These are phyloP conservation scores for Aspergillus arachidicola DNA, from an alignment of 2,329 filamentous ascomycete species.

Conservation along the genomic window DNA sequence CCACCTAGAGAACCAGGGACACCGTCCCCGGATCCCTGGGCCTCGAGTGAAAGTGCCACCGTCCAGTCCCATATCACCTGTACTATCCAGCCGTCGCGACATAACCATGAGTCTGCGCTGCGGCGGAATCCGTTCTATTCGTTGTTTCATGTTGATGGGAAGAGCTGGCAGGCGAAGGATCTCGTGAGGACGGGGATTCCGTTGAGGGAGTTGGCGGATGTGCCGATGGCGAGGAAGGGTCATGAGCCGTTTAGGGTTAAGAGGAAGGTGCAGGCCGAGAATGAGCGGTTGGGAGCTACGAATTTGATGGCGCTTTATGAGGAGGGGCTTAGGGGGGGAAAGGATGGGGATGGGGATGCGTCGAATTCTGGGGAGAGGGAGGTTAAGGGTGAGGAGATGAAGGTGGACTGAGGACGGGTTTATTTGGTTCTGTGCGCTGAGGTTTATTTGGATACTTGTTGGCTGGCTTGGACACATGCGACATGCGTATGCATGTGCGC, in stretches of 20 bases:
- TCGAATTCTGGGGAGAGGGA: background rate
- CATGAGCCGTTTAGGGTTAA: conserved; percentile 21
- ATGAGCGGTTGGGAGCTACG: conserved; percentile 26
- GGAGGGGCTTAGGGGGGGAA: background rate
- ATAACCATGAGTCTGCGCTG: conserved; percentile 33
- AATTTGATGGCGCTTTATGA: conserved; percentile 26
- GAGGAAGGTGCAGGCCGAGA: conserved; percentile 22
- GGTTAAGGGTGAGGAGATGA: background rate
- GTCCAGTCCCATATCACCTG: conserved; percentile 22
- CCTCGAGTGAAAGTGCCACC: background rate
- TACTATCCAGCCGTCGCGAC: conserved; percentile 28
- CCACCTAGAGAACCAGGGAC: background rate
- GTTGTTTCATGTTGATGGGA: conserved; percentile 26
- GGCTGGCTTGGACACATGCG: background rate
- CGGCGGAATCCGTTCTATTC: conserved; percentile 37
- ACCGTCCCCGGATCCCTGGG: conserved; percentile 27
- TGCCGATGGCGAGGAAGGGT: conserved; percentile 30
- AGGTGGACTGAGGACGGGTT: background rate
- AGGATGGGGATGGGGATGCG: background rate
- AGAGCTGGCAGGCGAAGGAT: conserved; percentile 31
- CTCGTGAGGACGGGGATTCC: conserved; percentile 31
- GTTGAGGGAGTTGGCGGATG: conserved; percentile 34
- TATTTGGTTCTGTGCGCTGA: background rate
- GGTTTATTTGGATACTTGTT: background rate
- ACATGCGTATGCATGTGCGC: background rate